Evolutionary conservation across 2,329 filamentous ascomycete species (phyloP).

Genomic region (Sporothrix pseudoabietina): DNA sequence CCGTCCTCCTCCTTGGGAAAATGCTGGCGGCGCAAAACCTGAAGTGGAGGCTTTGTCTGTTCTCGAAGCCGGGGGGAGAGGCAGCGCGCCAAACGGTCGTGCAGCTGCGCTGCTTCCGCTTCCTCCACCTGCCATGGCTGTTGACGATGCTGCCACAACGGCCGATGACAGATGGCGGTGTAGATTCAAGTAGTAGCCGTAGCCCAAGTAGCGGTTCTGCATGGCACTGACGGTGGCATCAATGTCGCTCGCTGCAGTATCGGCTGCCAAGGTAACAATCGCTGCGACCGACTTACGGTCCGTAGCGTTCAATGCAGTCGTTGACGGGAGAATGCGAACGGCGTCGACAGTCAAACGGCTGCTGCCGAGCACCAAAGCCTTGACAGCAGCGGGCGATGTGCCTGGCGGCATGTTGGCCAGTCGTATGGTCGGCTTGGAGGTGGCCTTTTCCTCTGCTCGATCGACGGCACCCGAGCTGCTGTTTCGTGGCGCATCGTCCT

Average conservation of each 20-base stretch:
- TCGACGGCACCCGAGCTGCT: conserved; percentile 44
- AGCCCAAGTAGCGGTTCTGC: conserved; percentile 83
- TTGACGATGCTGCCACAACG: conserved; percentile 56
- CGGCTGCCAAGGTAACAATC: conserved; percentile 77
- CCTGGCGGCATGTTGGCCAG: conserved; percentile 63
- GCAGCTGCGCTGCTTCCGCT: conserved; percentile 25
- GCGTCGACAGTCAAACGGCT: conserved; percentile 65
- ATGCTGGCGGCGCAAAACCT: conserved; percentile 75
- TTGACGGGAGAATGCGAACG: conserved; percentile 67
- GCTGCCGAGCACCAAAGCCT: conserved; percentile 54
- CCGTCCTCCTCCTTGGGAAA: conserved; percentile 52
- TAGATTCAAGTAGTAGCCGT: conserved; percentile 77
- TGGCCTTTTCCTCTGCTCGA: conserved; percentile 59
- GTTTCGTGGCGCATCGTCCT: neutral
- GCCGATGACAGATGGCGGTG: conserved; percentile 83
- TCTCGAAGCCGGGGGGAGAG: conserved; percentile 12
- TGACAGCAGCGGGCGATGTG: conserved; percentile 62
- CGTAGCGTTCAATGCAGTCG: conserved; percentile 53
- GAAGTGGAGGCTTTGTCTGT: conserved; percentile 42
- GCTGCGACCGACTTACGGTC: conserved; percentile 75
- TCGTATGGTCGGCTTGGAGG: conserved; percentile 64
- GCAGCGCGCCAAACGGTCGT: conserved; percentile 42
- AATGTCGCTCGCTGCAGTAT: conserved; percentile 81
- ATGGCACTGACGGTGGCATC: conserved; percentile 75
- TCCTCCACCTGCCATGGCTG: conserved; percentile 29